These are phyloP conservation scores for Hysterium pulicare DNA, from an alignment of 2,329 filamentous ascomycete genomes.

Conservation along the genomic window DNA sequence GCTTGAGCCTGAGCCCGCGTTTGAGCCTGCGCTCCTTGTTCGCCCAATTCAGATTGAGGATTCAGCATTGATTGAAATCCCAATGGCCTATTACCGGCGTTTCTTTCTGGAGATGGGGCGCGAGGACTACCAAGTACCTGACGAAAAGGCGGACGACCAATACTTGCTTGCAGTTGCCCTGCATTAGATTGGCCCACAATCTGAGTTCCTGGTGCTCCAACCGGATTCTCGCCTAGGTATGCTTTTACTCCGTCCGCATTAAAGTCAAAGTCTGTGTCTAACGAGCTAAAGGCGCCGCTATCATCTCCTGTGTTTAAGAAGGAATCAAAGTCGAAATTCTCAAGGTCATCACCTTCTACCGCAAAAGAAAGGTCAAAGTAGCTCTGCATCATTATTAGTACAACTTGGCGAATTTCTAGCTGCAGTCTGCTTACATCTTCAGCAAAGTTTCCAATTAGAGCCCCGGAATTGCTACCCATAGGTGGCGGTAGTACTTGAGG, in stretches of 20 bases:
- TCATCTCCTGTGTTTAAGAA: conserved; percentile 59
- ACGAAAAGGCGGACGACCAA: too few relatives aligned
- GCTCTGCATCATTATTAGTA: conserved; percentile 34
- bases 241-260: conserved; percentile 28
- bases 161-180: too few relatives aligned
- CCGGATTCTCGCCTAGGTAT: conserved; percentile 10
- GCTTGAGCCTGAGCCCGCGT: neutral
- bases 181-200: too few relatives aligned
- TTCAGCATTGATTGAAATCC: too few relatives aligned
- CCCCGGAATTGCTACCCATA: conserved; percentile 32
- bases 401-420: conserved; percentile 11
- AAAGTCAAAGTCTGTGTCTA: conserved; percentile 33
- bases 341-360: conserved; percentile 61
- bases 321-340: conserved; percentile 66
- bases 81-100: too few relatives aligned
- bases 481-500: conserved; percentile 19
- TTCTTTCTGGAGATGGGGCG: too few relatives aligned
- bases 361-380: conserved; percentile 38
- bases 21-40: neutral
- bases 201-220: too few relatives aligned
- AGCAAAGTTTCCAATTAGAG: conserved; percentile 40
- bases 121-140: too few relatives aligned
- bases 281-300: conserved; percentile 33
- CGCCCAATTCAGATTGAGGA: neutral
- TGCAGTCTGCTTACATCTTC: conserved; percentile 25